Evolutionary conservation across 2,329 filamentous ascomycete genomes (phyloP), one percentile per base, ranked within the genome.

Genomic region (Claviceps maximensis): DNA sequence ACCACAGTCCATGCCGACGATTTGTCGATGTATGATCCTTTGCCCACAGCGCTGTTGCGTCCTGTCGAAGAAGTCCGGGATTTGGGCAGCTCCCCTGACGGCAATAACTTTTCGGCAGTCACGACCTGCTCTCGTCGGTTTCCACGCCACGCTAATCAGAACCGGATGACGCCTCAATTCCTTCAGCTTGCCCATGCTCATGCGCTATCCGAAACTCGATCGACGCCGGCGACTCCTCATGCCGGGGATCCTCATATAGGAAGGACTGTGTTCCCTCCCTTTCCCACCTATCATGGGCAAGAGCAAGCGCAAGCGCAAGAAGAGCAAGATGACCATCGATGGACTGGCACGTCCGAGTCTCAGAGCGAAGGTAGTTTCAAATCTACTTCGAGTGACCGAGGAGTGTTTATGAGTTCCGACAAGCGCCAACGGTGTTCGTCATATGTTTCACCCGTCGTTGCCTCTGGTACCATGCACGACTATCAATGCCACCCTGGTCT

Each of bases 391-490:
- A 79, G 81, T 7, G 84, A 89, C 55, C 74, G 81, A 44, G 74
- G 76, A 58, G 58, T 78, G 2, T 82, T 84, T 51, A 71, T 73
- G 23, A 80, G 72, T 51, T 69, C 74, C 10, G 82, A 87, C 62
- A 82, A 84, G 58, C 82, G 85, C 55, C 78, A 86, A 1, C 81
- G 79, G 57, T 74, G 2, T 79, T 78, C 4, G 60, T 88, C 27
- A 86, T 77, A 63, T 79, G 75, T 48, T 8, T 51, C 54, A 9
- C 12, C 38, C 4, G 74, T 81, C 1, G 70, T 77, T 23, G 84
- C 78, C 1, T 75, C 82, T 3, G 86, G 85, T 54, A 81, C 63
- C 64, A 74, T 74, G 58, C 81, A 73, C 60, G 56, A 59, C 47
- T 78, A 63, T 2, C 47, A 49, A 58, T 75, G 59, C 55, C 73